Base-by-base conservation (phyloP, 1,139 yeast species). In the Blastobotrys proliferans region DNA sequence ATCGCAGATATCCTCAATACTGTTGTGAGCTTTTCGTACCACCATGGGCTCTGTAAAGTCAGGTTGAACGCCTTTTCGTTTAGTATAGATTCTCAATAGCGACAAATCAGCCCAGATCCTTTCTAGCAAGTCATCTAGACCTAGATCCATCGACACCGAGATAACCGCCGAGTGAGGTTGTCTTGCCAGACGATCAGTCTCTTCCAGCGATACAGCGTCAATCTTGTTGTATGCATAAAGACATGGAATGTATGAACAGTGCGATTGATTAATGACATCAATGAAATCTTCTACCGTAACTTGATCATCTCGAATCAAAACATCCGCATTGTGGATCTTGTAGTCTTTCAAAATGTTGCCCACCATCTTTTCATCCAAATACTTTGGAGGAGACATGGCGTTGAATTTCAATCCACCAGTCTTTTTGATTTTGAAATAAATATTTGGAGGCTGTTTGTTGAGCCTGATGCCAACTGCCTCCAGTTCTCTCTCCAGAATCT, bases 131-230 rank as follows among this genome's bases (percentile, higher is more conserved):
- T 90, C 97, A 17, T 83, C 81, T 16, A 92, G 71, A 1, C 97
- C 97, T 40, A 92, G 71, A 46, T 81, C 88, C 69, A 83, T 68
- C 57, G 84, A 94, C 64, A 96, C 94, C 22, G 95, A 85, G 79
- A 90, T 87, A 35, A 90, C 97, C 45, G 83, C 88, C 0, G 97
- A 87, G 61, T 90, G 80, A 31, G 96, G 96, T 57, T 81, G 85
- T 54, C 95, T 75, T 1, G 97, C 97, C 47, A 92, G 72, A 43
- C 95, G 70, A 63, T 92, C 97, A 44, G 87, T 86, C 60, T 92
- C 98, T 62, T 92, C 98, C 45, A 92, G 69, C 1, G 97, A 86
- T 6, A 92, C 97, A 0, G 97, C 88, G 64, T 92, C 98, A 41
- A 90, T 78, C 73, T 92, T 92, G 70, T 92, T 92, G 72, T 88